Evolutionary conservation across 495 filamentous ascomycete species (phyloP).

Genomic region (Podospora pseudocomata): DNA sequence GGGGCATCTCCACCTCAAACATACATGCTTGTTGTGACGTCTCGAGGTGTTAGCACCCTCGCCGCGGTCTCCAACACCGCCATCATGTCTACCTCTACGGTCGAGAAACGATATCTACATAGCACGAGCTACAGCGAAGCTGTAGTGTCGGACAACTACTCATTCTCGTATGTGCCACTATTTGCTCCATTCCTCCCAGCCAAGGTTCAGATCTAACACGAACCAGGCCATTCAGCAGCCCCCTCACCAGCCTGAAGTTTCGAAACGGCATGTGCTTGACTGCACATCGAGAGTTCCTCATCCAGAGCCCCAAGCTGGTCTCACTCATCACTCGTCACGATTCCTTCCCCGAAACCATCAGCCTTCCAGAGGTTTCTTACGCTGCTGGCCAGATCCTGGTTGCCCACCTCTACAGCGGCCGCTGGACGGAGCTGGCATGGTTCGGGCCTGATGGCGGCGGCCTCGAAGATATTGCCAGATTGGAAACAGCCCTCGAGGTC

Average conservation of each 20-base stretch:
- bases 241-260: slow-evolving; percentile 20
- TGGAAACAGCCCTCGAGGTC: slow-evolving; percentile 17
- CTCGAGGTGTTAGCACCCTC: not conserved
- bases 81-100: not conserved
- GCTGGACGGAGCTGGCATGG: not conserved
- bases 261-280: slow-evolving; percentile 13
- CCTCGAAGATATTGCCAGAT: not conserved
- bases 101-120: not conserved
- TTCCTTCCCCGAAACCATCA: slow-evolving; percentile 3
- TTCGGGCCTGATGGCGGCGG: not conserved
- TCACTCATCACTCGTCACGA: slow-evolving; percentile 8
- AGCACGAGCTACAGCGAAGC: not conserved
- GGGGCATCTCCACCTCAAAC: not conserved
- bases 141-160: not conserved
- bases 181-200: not conserved
- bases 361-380: slow-evolving; percentile 15
- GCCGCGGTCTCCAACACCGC: not conserved
- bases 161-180: not conserved
- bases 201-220: not conserved
- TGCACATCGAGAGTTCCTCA: slow-evolving; percentile 20
- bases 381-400: slow-evolving; percentile 31
- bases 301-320: slow-evolving; percentile 15
- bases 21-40: not conserved
- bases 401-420: slow-evolving; percentile 22
- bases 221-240: slow-evolving; percentile 27